phyloP scores from a whole-genome alignment of 352 stramenopile species.

The Globisporangium abappressorium region DNA sequence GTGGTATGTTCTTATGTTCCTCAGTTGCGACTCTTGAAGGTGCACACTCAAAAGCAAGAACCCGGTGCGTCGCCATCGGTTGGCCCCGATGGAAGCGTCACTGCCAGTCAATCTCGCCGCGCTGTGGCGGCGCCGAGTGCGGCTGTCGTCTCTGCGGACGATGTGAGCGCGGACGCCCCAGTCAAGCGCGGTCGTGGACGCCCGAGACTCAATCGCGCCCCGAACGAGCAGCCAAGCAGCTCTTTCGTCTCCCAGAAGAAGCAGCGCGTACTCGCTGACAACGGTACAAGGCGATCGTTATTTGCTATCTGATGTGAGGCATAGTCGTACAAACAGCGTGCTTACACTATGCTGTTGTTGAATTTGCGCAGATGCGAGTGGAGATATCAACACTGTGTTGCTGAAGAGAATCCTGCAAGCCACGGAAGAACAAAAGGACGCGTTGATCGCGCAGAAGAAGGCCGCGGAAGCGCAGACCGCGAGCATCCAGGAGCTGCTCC shows the following conservation, averaged over 20 bases:
- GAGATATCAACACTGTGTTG: constrained; percentile 1
- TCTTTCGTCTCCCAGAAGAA: not conserved
- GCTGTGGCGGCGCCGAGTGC: not conserved
- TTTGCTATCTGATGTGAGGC: not conserved
- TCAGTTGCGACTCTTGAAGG: not conserved
- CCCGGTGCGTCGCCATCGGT: no score
- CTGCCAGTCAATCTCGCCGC: not conserved
- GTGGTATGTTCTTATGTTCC: not conserved
- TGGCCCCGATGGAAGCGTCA: not conserved
- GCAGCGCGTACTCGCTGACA: not conserved
- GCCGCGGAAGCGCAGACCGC: not conserved
- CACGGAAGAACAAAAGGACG: not conserved
- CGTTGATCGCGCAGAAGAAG: not conserved
- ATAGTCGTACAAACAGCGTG: not conserved
- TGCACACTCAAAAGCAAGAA: not conserved
- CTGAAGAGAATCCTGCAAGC: not conserved
- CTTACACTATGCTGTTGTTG: not conserved
- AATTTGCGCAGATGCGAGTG: not conserved
- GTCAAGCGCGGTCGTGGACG: constrained; percentile 1
- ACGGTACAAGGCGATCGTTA: not conserved
- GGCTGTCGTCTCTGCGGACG: not conserved
- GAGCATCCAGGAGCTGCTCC: constrained; percentile 2
- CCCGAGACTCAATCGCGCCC: not conserved
- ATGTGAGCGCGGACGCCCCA: not conserved
- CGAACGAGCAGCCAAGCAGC: not conserved